Base-by-base conservation (phyloP, 345 rosid genomes). In the Melastoma malabathricum region DNA sequence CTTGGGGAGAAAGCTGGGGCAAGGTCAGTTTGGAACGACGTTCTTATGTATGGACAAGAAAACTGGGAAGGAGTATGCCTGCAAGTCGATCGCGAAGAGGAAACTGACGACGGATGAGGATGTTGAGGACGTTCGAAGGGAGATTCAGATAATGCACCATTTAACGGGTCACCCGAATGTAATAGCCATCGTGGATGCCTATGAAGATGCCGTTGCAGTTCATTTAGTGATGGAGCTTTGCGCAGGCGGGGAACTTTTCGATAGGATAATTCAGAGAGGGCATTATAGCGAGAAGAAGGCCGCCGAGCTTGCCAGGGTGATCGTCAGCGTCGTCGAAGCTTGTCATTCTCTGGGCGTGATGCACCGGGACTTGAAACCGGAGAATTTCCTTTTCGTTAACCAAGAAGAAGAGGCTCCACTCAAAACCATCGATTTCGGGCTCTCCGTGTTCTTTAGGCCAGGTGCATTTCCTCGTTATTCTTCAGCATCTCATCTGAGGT, bases 341-440 rank as follows among this genome's bases (percentile, higher is more conserved):
- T 89, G 95, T 23, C 97, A 89, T 72, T 89, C 95, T 47, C 68
- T 85, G 8, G 97, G 97, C 46, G 97, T 89, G 6, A 89, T 85
- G 93, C 97, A 89, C 49, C 68, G 97, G 44, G 97, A 89, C 63
- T 77, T 89, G 67, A 89, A 89, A 74, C 97, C 97, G n/a, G 97
- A 89, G 72, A 89, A 89, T 72, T 89, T 89, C 60, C 83, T 89
- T 16, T 88, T 88, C 67, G 71, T 78, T 2, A 68, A 23, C 54
- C 74, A 84, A 2, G 72, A 75, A 23, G 97, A 88, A 74, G 92
- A 84, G 3, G 67, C 92, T 10, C 71, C 76, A 0, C 84, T 88
- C 14, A 88, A 88, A 56, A 76, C 92, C 7, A 88, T 88, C 5
- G 97, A 88, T 45, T 88, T 88, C 64, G 97, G 97, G 20, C 95